Percentiles rank a stretch among this genome's conserved stretches.
phyloP scores from a whole-genome alignment of 2,329 filamentous ascomycete genomes.

The Lasiodiplodia theobromae region DNA sequence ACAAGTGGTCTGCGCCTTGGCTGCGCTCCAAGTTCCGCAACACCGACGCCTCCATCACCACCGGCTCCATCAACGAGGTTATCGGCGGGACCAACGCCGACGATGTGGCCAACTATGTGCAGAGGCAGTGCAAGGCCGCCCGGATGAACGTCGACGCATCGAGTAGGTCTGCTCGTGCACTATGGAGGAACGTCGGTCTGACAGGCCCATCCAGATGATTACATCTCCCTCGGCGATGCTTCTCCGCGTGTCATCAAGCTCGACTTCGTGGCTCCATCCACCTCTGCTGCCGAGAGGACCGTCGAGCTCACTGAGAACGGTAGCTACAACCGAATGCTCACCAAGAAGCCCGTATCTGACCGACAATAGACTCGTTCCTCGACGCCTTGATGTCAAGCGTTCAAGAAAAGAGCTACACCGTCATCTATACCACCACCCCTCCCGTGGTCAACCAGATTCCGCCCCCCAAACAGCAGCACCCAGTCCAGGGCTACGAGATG shows the following conservation, averaged over 20 bases:
- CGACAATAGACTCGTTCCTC: slow-evolving; percentile 46
- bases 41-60: slow-evolving; percentile 60
- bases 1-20: slow-evolving; percentile 60
- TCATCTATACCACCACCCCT: slow-evolving; percentile 76
- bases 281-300: slow-evolving; percentile 42
- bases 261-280: slow-evolving; percentile 50
- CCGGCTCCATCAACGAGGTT: slow-evolving; percentile 61
- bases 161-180: slow-evolving; percentile 31
- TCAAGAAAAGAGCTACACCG: slow-evolving; percentile 68
- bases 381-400: slow-evolving; percentile 55
- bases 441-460: slow-evolving; percentile 36
- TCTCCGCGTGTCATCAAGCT: slow-evolving; percentile 36
- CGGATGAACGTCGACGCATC: slow-evolving; percentile 53
- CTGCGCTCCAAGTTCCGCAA: slow-evolving; percentile 60
- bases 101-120: slow-evolving; percentile 51
- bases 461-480: slow-evolving; percentile 31
- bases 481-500: slow-evolving; percentile 63
- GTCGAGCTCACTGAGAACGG: slow-evolving; percentile 50
- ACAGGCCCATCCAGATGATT: slow-evolving; percentile 16
- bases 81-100: slow-evolving; percentile 56
- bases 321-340: slow-evolving; percentile 30
- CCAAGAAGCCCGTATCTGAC: slow-evolving; percentile 26
- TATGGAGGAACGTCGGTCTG: neutral
- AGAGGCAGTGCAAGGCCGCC: slow-evolving; percentile 56
- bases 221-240: slow-evolving; percentile 28